A percentile compares a stretch with the other conserved stretches of the same genome.
These are phyloP conservation scores for Gossypium longicalyx DNA, from an alignment of 345 rosid species.

Conservation along the genomic window DNA sequence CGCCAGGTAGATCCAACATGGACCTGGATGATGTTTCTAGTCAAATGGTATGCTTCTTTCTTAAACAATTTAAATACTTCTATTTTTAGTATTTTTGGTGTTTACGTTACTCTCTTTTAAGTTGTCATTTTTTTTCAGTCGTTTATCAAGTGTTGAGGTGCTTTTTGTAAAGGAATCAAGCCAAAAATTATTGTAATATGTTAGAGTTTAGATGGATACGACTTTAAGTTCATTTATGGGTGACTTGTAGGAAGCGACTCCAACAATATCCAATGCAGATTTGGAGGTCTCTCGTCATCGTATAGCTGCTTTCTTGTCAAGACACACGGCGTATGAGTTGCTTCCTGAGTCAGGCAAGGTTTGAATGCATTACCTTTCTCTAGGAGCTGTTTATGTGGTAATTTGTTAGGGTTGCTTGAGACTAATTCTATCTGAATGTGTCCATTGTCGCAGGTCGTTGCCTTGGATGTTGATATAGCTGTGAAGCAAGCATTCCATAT, in stretches of 20 bases:
- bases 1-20: conserved; percentile 52
- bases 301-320: conserved; percentile 62
- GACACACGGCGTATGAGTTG: conserved; percentile 82
- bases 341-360: conserved; percentile 99
- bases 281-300: conserved; percentile 64
- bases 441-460: conserved; percentile 58
- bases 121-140: not conserved
- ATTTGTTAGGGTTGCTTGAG: not conserved
- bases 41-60: conserved; percentile 39
- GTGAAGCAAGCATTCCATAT: conserved; percentile 98
- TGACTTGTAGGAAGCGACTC: conserved; percentile 23
- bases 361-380: conserved; percentile 41
- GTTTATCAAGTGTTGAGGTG: not conserved
- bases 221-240: not conserved
- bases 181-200: not conserved
- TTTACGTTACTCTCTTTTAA: not conserved
- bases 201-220: not conserved
- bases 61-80: not conserved
- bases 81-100: not conserved
- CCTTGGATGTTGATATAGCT: conserved; percentile 84
- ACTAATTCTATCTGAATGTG: conserved; percentile 2
- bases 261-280: conserved; percentile 59
- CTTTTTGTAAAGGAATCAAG: not conserved
- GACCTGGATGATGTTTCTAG: conserved; percentile 64
- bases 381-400: conserved; percentile 20